Conservation (phyloP, 1,139 yeast genomes). For the Hyphopichia buzzinii region DNA sequence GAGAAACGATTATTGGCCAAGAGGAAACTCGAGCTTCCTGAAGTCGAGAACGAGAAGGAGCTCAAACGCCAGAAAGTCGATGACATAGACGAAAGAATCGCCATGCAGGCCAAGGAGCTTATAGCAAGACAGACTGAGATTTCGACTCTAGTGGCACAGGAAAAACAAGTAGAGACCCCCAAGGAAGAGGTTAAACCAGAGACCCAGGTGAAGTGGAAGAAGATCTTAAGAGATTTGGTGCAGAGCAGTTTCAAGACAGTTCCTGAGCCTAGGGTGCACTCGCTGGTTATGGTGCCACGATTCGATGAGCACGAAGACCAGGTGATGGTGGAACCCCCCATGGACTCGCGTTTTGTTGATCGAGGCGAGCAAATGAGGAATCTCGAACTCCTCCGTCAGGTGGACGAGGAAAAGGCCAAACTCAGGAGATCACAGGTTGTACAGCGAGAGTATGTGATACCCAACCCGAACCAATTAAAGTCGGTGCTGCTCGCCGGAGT, state of each 20-base stretch:
- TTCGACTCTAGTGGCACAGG: slow-evolving; percentile 16
- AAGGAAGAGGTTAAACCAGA: not conserved
- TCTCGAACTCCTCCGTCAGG: slow-evolving; percentile 23
- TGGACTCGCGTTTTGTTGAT: slow-evolving; percentile 10
- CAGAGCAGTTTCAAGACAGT: slow-evolving; percentile 16
- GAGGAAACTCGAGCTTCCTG: slow-evolving; percentile 55
- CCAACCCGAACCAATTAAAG: slow-evolving; percentile 26
- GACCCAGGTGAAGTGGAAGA: not conserved
- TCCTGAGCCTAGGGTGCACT: slow-evolving; percentile 28
- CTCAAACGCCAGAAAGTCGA: slow-evolving; percentile 3
- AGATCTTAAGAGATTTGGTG: not conserved
- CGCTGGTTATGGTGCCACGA: slow-evolving; percentile 25
- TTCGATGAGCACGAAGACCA: slow-evolving; percentile 20
- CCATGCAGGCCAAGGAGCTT: slow-evolving; percentile 22
- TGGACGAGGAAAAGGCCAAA: slow-evolving; percentile 28
- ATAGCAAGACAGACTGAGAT: slow-evolving; percentile 13
- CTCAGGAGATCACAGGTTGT: slow-evolving; percentile 49
- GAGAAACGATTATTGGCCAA: slow-evolving; percentile 46
- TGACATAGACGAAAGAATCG: slow-evolving; percentile 32
- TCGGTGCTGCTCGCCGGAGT: slow-evolving; percentile 9
- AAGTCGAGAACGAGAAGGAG: slow-evolving; percentile 27
- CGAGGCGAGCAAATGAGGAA: slow-evolving; percentile 22
- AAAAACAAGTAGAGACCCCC: slow-evolving; percentile 6
- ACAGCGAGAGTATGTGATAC: slow-evolving; percentile 51
- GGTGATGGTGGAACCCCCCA: slow-evolving; percentile 9